Conservation (phyloP, 352 stramenopile genomes). For the Globisporangium heterothallicum region DNA sequence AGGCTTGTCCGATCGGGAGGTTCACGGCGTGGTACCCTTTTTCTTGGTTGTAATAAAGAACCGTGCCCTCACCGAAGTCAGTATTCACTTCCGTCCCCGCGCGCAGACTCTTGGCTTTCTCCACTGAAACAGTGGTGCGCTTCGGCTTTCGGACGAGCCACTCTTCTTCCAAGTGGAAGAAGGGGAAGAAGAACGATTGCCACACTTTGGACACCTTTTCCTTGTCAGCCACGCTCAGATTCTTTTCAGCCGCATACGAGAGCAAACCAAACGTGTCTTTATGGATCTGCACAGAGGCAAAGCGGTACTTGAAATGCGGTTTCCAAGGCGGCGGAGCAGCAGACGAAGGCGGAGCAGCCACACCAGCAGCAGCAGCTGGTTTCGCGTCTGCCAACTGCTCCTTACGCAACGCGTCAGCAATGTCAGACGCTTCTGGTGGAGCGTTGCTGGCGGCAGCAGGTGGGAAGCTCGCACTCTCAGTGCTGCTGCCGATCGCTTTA, state of each 20-base stretch:
- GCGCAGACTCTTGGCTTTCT: constrained; percentile 60
- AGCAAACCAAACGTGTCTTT: constrained; percentile 78
- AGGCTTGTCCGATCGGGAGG: constrained; percentile 58
- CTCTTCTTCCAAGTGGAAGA: constrained; percentile 79
- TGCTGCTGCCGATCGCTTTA: constrained; percentile 20
- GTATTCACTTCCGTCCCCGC: constrained; percentile 72
- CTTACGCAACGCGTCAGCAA: constrained; percentile 60
- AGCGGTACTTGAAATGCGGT: constrained; percentile 69
- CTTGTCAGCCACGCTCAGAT: constrained; percentile 71
- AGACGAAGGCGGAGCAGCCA: constrained; percentile 4
- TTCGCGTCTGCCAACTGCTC: constrained; percentile 24
- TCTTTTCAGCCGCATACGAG: constrained; percentile 81
- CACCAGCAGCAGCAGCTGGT: constrained; percentile 1
- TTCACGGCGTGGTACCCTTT: constrained; percentile 65
- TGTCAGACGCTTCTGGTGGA: constrained; percentile 43
- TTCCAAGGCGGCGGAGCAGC: constrained; percentile 31
- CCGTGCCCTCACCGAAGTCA: constrained; percentile 76
- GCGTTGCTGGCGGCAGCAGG: constrained; percentile 21
- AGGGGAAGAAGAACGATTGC: constrained; percentile 81
- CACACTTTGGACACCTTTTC: constrained; percentile 83
- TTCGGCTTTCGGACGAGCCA: constrained; percentile 80
- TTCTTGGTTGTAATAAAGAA: constrained; percentile 67
- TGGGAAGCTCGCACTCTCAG: constrained; percentile 2
- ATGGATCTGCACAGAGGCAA: constrained; percentile 75
- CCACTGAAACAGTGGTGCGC: constrained; percentile 49